Evolutionary conservation across 2,329 filamentous ascomycete genomes (phyloP).

Genomic region (Diaporthe sp.): DNA sequence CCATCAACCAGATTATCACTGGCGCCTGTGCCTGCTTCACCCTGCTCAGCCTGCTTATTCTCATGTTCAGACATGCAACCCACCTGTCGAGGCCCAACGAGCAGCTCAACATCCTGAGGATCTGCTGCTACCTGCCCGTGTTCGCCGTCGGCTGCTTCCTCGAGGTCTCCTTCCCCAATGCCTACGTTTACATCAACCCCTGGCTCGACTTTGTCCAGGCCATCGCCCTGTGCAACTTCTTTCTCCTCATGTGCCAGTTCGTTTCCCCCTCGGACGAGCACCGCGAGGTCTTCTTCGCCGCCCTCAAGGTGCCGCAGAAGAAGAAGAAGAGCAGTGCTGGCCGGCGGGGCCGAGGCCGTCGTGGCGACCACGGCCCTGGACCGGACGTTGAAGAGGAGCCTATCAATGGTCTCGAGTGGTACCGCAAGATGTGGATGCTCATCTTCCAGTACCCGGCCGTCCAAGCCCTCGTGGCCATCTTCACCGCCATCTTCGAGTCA

Average conservation of each 20-base stretch:
- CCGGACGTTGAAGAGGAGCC: conserved; percentile 39
- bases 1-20: conserved; percentile 40
- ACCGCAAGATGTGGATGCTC: conserved; percentile 50
- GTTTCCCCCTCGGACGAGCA: conserved; percentile 53
- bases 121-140: conserved; percentile 56
- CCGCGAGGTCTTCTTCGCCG: conserved; percentile 54
- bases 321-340: conserved; percentile 42
- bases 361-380: not conserved
- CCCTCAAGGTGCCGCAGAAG: conserved; percentile 50
- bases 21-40: conserved; percentile 41
- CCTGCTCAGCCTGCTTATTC: conserved; percentile 36
- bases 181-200: conserved; percentile 56
- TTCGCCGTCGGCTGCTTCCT: conserved; percentile 57
- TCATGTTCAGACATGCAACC: conserved; percentile 40
- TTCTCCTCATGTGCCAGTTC: conserved; percentile 59
- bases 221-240: conserved; percentile 58
- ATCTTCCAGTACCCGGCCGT: conserved; percentile 59
- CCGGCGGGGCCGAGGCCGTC: conserved; percentile 24
- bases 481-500: conserved; percentile 50
- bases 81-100: conserved; percentile 57
- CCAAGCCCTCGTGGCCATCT: conserved; percentile 57
- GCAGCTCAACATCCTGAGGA: conserved; percentile 59
- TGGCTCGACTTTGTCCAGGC: conserved; percentile 57
- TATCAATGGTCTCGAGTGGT: conserved; percentile 51
- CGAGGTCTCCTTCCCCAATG: conserved; percentile 53